Conservation (phyloP, 1,139 yeast genomes). For the Pichia sp. region DNA sequence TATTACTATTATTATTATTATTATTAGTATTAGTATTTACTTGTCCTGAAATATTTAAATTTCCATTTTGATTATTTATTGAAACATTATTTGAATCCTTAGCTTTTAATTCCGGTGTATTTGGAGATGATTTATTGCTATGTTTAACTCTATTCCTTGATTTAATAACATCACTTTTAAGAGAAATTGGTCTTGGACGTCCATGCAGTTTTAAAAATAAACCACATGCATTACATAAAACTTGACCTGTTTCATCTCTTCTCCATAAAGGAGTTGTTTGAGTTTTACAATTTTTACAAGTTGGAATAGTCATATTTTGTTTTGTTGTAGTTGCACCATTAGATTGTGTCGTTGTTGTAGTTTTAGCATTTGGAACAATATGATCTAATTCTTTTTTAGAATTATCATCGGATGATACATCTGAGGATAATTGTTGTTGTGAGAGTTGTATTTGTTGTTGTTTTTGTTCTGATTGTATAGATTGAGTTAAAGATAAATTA, state of each 20-base stretch:
- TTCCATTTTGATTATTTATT: not conserved
- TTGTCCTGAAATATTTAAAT: not conserved
- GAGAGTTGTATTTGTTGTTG: not conserved
- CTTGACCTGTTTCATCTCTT: conserved; percentile 89
- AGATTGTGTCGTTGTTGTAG: conserved; percentile 36
- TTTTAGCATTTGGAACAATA: conserved; percentile 45
- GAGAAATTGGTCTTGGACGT: conserved; percentile 81
- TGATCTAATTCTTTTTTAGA: conserved; percentile 24
- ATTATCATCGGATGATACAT: conserved; percentile 1
- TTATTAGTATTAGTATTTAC: not conserved
- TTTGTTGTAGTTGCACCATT: conserved; percentile 36
- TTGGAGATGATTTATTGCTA: conserved; percentile 27
- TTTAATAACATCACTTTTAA: conserved; percentile 88
- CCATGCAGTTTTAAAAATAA: conserved; percentile 86
- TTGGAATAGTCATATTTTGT: conserved; percentile 53
- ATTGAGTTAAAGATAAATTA: no score
- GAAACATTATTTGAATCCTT: conserved; percentile 21
- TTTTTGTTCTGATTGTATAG: not conserved
- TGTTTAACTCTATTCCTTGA: conserved; percentile 72
- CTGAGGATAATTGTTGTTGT: not conserved
- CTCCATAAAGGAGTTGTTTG: conserved; percentile 95
- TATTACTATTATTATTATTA: conserved; percentile 1
- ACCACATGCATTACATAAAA: conserved; percentile 93
- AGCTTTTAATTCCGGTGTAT: conserved; percentile 31
- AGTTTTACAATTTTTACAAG: conserved; percentile 86